Conservation (phyloP, 139 green algal genomes). For the Volvox africanus region DNA sequence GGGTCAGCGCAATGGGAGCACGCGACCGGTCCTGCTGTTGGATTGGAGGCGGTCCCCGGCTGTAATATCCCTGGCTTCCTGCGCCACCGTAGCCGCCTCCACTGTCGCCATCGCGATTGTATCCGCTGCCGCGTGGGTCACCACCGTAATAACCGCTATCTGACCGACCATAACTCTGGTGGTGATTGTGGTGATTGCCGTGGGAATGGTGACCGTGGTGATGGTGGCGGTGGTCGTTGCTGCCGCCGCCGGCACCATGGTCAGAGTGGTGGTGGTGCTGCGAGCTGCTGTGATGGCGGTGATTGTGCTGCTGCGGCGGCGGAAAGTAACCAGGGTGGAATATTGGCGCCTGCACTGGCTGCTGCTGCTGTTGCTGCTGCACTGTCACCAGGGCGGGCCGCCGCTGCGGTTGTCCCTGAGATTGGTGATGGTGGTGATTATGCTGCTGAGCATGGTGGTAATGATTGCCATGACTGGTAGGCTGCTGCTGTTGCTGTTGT, state of each 20-base stretch:
- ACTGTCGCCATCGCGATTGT: background rate
- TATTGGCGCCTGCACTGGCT: background rate
- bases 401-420: background rate
- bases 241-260: background rate
- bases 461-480: background rate
- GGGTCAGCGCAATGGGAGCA: background rate
- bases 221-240: background rate
- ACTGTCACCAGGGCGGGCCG: conserved; percentile 10
- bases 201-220: background rate
- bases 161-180: background rate
- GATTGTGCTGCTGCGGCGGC: background rate
- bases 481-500: background rate
- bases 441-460: background rate
- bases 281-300: background rate
- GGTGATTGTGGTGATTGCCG: background rate
- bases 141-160: background rate
- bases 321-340: conserved; percentile 31
- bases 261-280: background rate
- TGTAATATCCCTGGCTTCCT: background rate
- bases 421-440: background rate
- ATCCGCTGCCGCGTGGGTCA: background rate
- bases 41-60: background rate
- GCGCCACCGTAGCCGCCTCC: background rate
- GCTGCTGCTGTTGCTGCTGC: background rate
- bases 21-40: conserved; percentile 1